Evolutionary conservation across 1,139 yeast genomes (phyloP), one percentile per base, ranked within the genome.

Genomic region (Wickerhamomyces sp.): DNA sequence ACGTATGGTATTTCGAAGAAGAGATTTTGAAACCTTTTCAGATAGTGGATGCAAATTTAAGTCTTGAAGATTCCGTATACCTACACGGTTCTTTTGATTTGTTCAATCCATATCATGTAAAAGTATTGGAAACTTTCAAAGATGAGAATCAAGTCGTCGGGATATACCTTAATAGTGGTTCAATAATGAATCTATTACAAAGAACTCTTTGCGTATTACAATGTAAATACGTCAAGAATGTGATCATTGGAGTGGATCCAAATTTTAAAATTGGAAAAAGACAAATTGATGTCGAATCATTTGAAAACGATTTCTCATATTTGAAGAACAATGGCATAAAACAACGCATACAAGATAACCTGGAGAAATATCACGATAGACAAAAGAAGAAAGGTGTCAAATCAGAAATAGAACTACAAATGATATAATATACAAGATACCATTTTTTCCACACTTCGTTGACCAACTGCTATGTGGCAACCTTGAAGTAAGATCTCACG

Each of bases 21-120:
- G 45, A 39, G 12, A 35, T 46, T 4, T 29, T 41, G 35, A 28
- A 46, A 28, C 42, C 45, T 30, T 23, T 61, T 3, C 49, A 46
- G 23, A n/a, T 12, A 11, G 66, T 61, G 16, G 46, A 49, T 37
- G n/a, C n/a, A n/a, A 62, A 68, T 4, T 26, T 31, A 23, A 6
- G 31, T 2, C 23, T 33, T n/a, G 35, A 35, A 7, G 15, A 41
- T n/a, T 54, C 55, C 11, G 70, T 66, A 37, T 86, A 83, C 51
- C 71, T 85, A 9, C 88, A 82, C 49, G 97, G 97, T 16, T 85
- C 85, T 2, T 91, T 88, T 62, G 98, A 91, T 58, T 67, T 91
- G 42, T 88, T 91, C 61, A 89, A 88, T 55, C 89, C 95, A 20
- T 97, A 96, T 14, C 96, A 91, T 55, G 86, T 89, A 44, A 84